Evolutionary conservation across 495 filamentous ascomycete genomes (phyloP).

Genomic region (Penicillium lagena): DNA sequence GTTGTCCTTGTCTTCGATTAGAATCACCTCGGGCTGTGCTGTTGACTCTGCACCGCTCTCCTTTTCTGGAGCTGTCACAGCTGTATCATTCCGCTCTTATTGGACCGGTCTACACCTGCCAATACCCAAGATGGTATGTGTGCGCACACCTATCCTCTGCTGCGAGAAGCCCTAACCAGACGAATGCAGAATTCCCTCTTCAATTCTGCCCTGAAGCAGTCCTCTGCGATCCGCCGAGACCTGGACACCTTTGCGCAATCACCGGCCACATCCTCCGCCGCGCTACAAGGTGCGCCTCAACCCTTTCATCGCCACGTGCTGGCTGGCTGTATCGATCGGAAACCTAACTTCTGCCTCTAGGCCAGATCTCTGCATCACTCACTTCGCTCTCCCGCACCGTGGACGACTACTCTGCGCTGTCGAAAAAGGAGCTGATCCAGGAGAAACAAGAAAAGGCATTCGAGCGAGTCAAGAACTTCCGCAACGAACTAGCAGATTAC

Average conservation of each 20-base stretch:
- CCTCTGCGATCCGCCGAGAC: slow-evolving; percentile 77
- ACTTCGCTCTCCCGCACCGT: slow-evolving; percentile 86
- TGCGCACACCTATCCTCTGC: not conserved
- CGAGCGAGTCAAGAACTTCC: slow-evolving; percentile 81
- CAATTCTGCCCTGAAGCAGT: slow-evolving; percentile 93
- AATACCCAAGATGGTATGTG: slow-evolving; percentile 11
- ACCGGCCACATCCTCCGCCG: slow-evolving; percentile 53
- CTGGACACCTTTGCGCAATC: slow-evolving; percentile 66
- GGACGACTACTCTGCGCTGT: slow-evolving; percentile 83
- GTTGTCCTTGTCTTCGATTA: no score
- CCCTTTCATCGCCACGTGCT: not conserved
- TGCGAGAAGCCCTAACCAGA: not conserved
- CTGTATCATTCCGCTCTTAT: no score
- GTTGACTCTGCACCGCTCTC: no score
- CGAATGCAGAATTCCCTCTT: slow-evolving; percentile 73
- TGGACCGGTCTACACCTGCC: not conserved
- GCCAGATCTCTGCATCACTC: slow-evolving; percentile 79
- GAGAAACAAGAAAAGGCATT: slow-evolving; percentile 86
- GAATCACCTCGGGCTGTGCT: no score
- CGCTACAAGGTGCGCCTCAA: slow-evolving; percentile 50
- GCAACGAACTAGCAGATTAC: slow-evolving; percentile 72
- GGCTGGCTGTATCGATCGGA: not conserved
- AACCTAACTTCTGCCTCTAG: slow-evolving; percentile 29
- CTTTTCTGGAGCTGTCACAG: no score
- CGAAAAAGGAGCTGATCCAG: slow-evolving; percentile 78